Evolutionary conservation across 106 monocot species (phyloP).

Genomic region (Chionographis japonica): DNA sequence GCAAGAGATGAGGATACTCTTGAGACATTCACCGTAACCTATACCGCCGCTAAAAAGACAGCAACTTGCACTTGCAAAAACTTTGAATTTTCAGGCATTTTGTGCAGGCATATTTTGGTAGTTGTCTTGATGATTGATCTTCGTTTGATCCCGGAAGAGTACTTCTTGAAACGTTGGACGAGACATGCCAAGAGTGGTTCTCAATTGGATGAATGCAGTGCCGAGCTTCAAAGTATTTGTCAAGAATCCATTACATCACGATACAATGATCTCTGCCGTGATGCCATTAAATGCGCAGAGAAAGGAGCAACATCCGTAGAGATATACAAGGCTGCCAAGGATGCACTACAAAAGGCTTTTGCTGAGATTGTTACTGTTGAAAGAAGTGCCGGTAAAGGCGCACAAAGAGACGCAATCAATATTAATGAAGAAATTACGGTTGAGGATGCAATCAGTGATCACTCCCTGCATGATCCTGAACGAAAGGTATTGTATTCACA

Average conservation of each 20-base stretch:
- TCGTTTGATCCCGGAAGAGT: conserved; percentile 60
- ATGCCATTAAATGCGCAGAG: conserved; percentile 81
- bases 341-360: conserved; percentile 62
- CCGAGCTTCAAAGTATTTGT: conserved; percentile 17
- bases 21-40: conserved; percentile 65
- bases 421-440: conserved; percentile 90
- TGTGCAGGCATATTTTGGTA: conserved; percentile 82
- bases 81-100: conserved; percentile 86
- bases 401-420: conserved; percentile 79
- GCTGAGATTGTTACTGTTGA: conserved; percentile 60
- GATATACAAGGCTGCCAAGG: conserved; percentile 71
- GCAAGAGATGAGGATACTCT: conserved; percentile 70
- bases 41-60: conserved; percentile 47
- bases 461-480: conserved; percentile 58
- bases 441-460: conserved; percentile 59
- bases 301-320: conserved; percentile 54
- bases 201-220: conserved; percentile 25
- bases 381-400: conserved; percentile 34
- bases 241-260: conserved; percentile 47
- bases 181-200: conserved; percentile 62
- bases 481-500: conserved; percentile 42
- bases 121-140: conserved; percentile 82
- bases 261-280: conserved; percentile 69
- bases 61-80: conserved; percentile 77
- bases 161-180: conserved; percentile 80